Conservation (phyloP, 2,329 filamentous ascomycete species). For the Alternaria gaisen region DNA sequence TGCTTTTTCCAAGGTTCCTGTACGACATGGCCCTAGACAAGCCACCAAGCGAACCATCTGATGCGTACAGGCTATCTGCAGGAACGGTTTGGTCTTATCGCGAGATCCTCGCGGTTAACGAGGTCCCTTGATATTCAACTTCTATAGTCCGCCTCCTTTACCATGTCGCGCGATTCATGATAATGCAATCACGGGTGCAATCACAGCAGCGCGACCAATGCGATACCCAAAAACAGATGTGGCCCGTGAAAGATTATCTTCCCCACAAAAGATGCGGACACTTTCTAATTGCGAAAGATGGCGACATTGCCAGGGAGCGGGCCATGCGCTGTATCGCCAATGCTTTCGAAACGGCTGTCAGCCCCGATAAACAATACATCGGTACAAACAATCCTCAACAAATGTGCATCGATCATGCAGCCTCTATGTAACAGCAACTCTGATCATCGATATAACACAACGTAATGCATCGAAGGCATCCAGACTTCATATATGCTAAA, state of each 20-base stretch:
- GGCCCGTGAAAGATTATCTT: conserved; percentile 23
- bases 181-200: conserved; percentile 12
- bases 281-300: conserved; percentile 34
- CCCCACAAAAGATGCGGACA: conserved; percentile 34
- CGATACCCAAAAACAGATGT: conserved; percentile 25
- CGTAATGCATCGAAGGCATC: conserved; percentile 3
- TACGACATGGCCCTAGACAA: conserved; percentile 17
- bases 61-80: conserved; percentile 33
- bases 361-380: conserved; percentile 7
- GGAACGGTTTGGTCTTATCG: conserved; percentile 35
- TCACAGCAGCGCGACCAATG: conserved; percentile 8
- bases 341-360: conserved; percentile 13
- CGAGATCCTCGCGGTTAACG: conserved; percentile 18
- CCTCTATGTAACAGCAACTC: not conserved
- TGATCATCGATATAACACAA: conserved; percentile 7
- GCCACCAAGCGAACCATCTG: conserved; percentile 22
- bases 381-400: not conserved
- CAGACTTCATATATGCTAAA: conserved; percentile 7
- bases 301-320: conserved; percentile 30
- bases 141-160: conserved; percentile 7
- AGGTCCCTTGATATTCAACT: conserved; percentile 13
- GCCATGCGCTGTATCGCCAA: conserved; percentile 21
- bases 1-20: conserved; percentile 32
- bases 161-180: conserved; percentile 22
- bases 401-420: conserved; percentile 3